Conservation (phyloP, 352 stramenopile species). For the Phytophthora sansomeana region DNA sequence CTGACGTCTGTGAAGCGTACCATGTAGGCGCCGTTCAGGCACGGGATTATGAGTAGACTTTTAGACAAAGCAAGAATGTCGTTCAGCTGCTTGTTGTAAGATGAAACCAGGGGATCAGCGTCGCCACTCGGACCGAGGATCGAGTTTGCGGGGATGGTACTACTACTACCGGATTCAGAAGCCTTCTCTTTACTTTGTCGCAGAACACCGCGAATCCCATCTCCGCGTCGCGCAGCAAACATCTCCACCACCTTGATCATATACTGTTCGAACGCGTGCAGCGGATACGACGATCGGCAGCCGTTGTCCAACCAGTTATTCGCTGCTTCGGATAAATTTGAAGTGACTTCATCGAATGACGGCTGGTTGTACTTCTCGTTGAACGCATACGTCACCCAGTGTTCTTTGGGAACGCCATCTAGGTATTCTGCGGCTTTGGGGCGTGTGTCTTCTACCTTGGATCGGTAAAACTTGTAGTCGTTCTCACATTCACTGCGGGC, state of each 20-base stretch:
- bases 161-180: too few species aligned
- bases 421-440: neutral
- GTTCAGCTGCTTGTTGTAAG: too few species aligned
- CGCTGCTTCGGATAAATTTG: slow-evolving; percentile 1
- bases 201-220: too few species aligned
- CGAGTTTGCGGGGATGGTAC: too few species aligned
- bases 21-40: too few species aligned
- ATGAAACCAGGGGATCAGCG: too few species aligned
- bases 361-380: neutral
- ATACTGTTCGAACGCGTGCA: slow-evolving; percentile 3
- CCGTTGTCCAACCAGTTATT: slow-evolving; percentile 3
- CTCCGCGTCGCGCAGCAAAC: neutral
- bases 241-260: neutral
- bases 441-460: neutral
- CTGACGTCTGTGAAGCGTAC: too few species aligned
- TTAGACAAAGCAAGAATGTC: too few species aligned
- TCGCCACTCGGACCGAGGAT: too few species aligned
- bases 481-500: slow-evolving; percentile 6
- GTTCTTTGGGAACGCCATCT: neutral
- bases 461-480: slow-evolving; percentile 5
- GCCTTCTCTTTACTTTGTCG: too few species aligned
- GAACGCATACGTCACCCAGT: neutral
- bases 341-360: neutral
- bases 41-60: too few species aligned
- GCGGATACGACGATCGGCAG: neutral